Evolutionary conservation across 2,329 filamentous ascomycete species (phyloP).

Genomic region (Colletotrichum sp.): DNA sequence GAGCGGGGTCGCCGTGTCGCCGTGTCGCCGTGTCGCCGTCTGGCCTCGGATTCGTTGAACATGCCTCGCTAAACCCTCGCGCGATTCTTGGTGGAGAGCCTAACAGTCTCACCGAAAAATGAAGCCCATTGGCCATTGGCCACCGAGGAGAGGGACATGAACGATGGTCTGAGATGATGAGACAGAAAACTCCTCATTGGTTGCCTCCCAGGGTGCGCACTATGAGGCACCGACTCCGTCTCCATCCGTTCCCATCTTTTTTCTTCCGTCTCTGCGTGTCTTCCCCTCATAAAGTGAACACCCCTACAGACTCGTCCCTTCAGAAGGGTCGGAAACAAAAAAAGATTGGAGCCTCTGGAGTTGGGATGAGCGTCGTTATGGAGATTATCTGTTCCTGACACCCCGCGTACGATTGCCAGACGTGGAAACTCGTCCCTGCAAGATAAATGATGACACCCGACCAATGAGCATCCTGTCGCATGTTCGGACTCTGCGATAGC

Average conservation of each 20-base stretch:
- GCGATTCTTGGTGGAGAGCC: not conserved
- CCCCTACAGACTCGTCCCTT: not conserved
- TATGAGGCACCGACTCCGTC: not conserved
- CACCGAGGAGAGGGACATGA: not conserved
- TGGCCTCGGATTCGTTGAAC: not conserved
- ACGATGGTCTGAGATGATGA: not conserved
- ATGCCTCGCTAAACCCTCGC: not conserved
- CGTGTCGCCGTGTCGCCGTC: not conserved
- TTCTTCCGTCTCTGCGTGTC: not conserved
- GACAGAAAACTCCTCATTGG: not conserved
- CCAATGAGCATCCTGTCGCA: not conserved
- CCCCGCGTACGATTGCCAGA: not conserved
- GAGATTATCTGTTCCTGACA: not conserved
- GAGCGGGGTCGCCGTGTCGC: not conserved
- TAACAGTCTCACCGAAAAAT: not conserved
- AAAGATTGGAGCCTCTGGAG: not conserved
- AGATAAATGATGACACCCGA: not conserved
- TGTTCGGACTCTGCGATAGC: not conserved
- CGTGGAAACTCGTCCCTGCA: not conserved
- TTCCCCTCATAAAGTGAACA: not conserved
- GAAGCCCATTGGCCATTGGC: not conserved
- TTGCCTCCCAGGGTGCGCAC: not conserved
- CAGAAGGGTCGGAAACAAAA: not conserved
- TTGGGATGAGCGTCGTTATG: not conserved
- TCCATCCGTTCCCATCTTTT: constrained; percentile 6